phyloP scores from a whole-genome alignment of 2,329 filamentous ascomycete species.

The Penicillium sp. region DNA sequence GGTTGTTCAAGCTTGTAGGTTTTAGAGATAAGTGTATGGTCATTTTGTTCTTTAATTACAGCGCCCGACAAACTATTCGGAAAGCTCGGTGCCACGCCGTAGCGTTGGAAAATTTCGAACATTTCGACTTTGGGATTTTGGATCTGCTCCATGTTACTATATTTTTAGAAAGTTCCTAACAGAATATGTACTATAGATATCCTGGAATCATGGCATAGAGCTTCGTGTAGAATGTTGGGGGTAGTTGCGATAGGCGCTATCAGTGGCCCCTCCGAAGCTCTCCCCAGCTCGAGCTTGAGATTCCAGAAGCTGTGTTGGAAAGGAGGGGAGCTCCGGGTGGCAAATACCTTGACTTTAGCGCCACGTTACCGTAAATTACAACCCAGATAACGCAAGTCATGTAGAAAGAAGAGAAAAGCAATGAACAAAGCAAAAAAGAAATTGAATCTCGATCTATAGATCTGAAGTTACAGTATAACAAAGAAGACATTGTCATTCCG shows the following conservation, averaged over 20 bases:
- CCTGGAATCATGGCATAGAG: not conserved
- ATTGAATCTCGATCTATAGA: not conserved
- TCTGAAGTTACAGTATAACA: not conserved
- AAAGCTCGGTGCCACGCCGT: conserved; percentile 20
- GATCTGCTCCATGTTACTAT: not conserved
- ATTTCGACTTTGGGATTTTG: not conserved
- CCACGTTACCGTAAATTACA: conserved; percentile 15
- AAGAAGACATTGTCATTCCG: not conserved
- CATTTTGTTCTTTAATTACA: conserved; percentile 1
- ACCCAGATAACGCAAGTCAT: not conserved
- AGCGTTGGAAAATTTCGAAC: conserved; percentile 3
- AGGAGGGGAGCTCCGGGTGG: conserved; percentile 27
- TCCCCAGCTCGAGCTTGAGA: conserved; percentile 22
- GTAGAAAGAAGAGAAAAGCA: not conserved
- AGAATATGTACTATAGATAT: not conserved
- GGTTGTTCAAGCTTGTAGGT: not conserved
- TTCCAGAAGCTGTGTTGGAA: conserved; percentile 22
- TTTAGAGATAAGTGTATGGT: conserved; percentile 5
- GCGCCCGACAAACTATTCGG: conserved; percentile 5
- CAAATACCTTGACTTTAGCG: conserved; percentile 11
- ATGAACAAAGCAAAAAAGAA: not conserved
- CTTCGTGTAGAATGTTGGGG: not conserved
- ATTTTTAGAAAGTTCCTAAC: not conserved
- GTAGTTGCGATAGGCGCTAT: conserved; percentile 24
- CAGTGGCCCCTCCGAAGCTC: conserved; percentile 30